Conservation (phyloP, 2,329 filamentous ascomycete genomes). For the Akanthomyces dipterigenus region DNA sequence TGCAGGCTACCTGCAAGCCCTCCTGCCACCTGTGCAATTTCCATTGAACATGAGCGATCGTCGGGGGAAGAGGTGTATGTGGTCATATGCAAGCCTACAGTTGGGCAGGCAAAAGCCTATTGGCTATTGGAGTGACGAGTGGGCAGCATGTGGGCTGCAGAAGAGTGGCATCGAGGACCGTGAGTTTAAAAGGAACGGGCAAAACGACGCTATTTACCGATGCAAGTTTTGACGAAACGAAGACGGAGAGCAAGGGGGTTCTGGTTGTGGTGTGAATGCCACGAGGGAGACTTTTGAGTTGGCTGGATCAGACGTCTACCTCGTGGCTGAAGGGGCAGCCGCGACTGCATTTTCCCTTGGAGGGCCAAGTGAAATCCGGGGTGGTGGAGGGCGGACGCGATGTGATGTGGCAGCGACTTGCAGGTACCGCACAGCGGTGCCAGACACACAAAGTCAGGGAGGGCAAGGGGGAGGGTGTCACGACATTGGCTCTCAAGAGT, state of each 20-base stretch:
- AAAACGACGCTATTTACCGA: not conserved
- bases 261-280: not conserved
- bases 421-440: not conserved
- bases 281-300: not conserved
- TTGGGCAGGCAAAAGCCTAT: too few relatives aligned
- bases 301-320: not conserved
- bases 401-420: not conserved
- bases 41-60: constrained; percentile 3
- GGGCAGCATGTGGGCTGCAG: not conserved
- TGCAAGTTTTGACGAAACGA: not conserved
- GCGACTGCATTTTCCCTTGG: too few relatives aligned
- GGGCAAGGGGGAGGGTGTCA: not conserved
- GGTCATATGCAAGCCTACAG: constrained; percentile 3
- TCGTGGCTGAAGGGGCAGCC: too few relatives aligned
- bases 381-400: too few relatives aligned
- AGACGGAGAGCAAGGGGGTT: too few relatives aligned
- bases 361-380: too few relatives aligned
- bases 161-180: too few relatives aligned
- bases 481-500: not conserved
- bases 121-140: not conserved
- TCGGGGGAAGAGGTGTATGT: not conserved
- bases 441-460: not conserved
- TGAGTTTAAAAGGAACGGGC: not conserved
- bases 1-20: too few relatives aligned
- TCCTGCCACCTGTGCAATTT: not conserved